Evolutionary conservation across 2,329 filamentous ascomycete species (phyloP), one percentile per base, ranked within the genome.

Genomic region (Pseudocercospora ulei): DNA sequence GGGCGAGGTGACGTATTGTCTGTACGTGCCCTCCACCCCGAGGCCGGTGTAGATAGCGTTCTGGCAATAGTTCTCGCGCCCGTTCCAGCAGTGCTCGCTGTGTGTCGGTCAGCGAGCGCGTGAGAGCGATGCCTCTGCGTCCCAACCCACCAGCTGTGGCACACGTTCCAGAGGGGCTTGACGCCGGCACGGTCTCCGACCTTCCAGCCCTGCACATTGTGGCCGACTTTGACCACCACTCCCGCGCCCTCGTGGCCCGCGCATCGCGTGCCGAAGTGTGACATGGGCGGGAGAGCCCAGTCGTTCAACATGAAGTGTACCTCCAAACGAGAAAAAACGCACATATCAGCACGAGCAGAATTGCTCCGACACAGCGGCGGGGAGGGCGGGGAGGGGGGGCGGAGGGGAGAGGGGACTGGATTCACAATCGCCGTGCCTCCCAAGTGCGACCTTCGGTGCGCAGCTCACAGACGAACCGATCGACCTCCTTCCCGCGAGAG

Each of bases 221-320:
- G 54, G 7, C 73, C 73, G 3, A 74, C 53, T 36, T 73, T 69
- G 18, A 75, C 72, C 5, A 77, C 71, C 0, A 74, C 63, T 3
- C 73, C 73, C 2, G 71, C 70, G 16, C 73, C 73, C 39, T 74
- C 70, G 50, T 72, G 72, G 39, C 53, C 53, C 18, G 54, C 52
- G 26, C 51, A 61, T 13, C 53, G 54, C 17, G 50, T 55, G 36
- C 52, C 53, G 38, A 60, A 59, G 16, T 46, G 39, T 0, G 61
- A 64, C 67, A 71, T 71, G n/a, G 59, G 57, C 0, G 66, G 65
- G 0, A 64, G 38, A 0, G 62, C 66, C 58, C 70, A 66, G 51
- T 76, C 72, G 38, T 67, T 66, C 31, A 69, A 45, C 69, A 75
- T 73, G 56, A 69, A 69, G 51, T 76, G 72, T 11, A 77, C n/a